phyloP scores from a whole-genome alignment of 1,284 basidiomycete species.

The Neonothopanus nambi region DNA sequence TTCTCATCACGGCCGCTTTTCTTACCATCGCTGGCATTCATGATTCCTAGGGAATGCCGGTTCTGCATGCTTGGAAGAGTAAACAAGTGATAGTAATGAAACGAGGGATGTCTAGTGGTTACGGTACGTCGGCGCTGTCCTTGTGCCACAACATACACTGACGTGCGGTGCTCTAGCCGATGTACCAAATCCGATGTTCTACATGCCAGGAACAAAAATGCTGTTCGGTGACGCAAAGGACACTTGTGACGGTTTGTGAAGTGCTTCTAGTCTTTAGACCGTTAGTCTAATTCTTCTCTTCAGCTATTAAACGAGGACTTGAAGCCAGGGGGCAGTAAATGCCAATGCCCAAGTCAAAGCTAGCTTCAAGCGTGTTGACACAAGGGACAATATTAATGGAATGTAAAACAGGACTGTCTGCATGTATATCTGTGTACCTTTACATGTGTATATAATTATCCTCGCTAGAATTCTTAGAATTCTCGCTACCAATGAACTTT shows the following conservation, averaged over 20 bases:
- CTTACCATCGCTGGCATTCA: neutral
- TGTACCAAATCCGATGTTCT: slow-evolving; percentile 89
- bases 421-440: too few relatives aligned
- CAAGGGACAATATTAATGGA: too few relatives aligned
- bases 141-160: slow-evolving; percentile 10
- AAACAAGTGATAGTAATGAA: slow-evolving; percentile 91
- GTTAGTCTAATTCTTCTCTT: slow-evolving; percentile 10
- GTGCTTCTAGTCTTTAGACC: neutral
- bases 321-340: slow-evolving; percentile 32
- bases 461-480: too few relatives aligned
- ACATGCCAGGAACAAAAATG: slow-evolving; percentile 86
- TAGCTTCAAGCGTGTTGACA: too few relatives aligned
- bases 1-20: neutral
- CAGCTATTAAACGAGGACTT: slow-evolving; percentile 59
- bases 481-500: too few relatives aligned
- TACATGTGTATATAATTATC: too few relatives aligned
- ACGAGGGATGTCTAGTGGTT: slow-evolving; percentile 81
- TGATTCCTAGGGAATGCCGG: slow-evolving; percentile 79
- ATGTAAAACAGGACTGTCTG: too few relatives aligned
- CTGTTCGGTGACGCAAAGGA: slow-evolving; percentile 87
- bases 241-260: slow-evolving; percentile 71
- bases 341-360: too few relatives aligned
- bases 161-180: slow-evolving; percentile 52
- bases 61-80: slow-evolving; percentile 87
- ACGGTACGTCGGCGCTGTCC: slow-evolving; percentile 48